Conservation (phyloP, 306 rosid genomes). For the Spatholobus suberectus region DNA sequence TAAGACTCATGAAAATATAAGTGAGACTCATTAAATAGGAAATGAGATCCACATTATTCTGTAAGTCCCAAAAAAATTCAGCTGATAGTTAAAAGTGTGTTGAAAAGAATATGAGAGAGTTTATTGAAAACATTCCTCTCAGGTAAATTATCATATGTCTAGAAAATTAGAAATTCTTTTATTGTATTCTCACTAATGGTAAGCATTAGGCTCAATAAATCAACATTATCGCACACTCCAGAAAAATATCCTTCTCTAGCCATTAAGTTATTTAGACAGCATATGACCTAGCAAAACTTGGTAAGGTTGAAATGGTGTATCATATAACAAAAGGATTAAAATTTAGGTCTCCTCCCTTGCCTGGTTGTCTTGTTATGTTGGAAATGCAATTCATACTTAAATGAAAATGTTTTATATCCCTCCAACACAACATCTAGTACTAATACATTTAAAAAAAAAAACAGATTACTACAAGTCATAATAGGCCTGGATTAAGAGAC, state of each 20-base stretch:
- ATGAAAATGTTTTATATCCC: not conserved
- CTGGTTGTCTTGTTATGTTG: not conserved
- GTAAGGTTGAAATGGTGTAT: not conserved
- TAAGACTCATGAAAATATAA: not conserved
- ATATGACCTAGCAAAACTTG: not conserved
- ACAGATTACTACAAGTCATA: not conserved
- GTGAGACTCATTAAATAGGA: not conserved
- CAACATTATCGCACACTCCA: not conserved
- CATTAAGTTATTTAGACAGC: not conserved
- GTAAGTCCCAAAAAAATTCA: not conserved
- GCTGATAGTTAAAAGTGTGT: not conserved
- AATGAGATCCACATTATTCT: not conserved
- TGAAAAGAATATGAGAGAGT: not conserved
- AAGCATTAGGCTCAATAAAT: constrained; percentile 15
- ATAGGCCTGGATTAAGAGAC: not conserved
- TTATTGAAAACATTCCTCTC: not conserved
- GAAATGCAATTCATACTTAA: not conserved
- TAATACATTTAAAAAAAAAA: not conserved
- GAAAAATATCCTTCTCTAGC: constrained; percentile 23
- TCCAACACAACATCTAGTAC: not conserved
- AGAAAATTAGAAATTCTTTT: too few relatives aligned
- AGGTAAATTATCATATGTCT: not conserved
- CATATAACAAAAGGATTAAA: constrained; percentile 2
- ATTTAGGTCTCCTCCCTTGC: not conserved
- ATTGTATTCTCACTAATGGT: too few relatives aligned